phyloP scores from a whole-genome alignment of 805 yeast species.

The Pichia ethanolica region DNA sequence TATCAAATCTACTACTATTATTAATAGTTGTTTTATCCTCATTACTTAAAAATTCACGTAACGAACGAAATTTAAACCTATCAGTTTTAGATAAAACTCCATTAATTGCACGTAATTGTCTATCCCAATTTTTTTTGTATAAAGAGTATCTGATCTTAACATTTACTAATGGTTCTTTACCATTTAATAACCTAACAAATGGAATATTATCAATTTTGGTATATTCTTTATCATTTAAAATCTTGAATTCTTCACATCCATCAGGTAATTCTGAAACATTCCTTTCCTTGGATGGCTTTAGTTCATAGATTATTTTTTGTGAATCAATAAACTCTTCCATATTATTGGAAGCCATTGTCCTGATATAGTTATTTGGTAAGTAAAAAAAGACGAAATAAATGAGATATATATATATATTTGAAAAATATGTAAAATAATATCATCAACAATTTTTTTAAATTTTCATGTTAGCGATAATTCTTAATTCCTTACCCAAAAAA shows the following conservation, averaged over 20 bases:
- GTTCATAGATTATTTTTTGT: conserved; percentile 27
- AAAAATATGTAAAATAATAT: too few relatives aligned
- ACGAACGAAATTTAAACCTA: conserved; percentile 28
- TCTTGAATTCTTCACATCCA: conserved; percentile 7
- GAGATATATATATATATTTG: too few relatives aligned
- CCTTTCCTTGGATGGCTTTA: conserved; percentile 9
- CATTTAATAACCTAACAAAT: conserved; percentile 36
- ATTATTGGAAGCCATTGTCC: background rate
- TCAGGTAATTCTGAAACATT: background rate
- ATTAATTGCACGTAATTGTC: conserved; percentile 26
- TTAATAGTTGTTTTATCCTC: background rate
- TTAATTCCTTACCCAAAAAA: too few relatives aligned
- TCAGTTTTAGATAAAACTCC: conserved; percentile 27
- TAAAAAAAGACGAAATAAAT: too few relatives aligned
- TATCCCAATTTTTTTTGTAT: conserved; percentile 33
- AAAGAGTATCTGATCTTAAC: conserved; percentile 34
- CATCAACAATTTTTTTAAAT: too few relatives aligned
- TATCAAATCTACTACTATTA: conserved; percentile 17
- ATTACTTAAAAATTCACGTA: conserved; percentile 20
- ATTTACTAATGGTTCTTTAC: conserved; percentile 34
- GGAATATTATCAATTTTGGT: conserved; percentile 24
- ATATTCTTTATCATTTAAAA: background rate
- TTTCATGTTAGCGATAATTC: too few relatives aligned
- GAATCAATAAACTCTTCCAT: conserved; percentile 21
- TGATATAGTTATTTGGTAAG: too few relatives aligned